Evolutionary conservation across 1,139 yeast genomes (phyloP).

Genomic region (Kurtzmaniella quercitrusa): DNA sequence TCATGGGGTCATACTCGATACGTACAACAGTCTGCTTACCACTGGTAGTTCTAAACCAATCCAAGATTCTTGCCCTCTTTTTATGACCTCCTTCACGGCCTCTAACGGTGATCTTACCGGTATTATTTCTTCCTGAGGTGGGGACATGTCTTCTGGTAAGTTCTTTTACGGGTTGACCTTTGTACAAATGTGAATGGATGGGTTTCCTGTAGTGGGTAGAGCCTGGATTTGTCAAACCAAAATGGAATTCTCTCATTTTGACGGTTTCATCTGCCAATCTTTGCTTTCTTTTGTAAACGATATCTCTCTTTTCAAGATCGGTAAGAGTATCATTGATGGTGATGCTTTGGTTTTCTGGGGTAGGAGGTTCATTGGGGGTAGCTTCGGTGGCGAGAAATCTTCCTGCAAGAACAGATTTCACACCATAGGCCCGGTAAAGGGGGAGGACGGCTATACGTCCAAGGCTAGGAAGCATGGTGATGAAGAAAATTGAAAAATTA

Average conservation of each 20-base stretch:
- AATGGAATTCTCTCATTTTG: slow-evolving; percentile 69
- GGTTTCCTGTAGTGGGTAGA: slow-evolving; percentile 88
- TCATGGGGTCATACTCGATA: slow-evolving; percentile 93
- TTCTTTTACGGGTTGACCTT: slow-evolving; percentile 75
- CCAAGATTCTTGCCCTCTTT: slow-evolving; percentile 79
- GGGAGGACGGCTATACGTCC: background rate
- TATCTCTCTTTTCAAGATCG: slow-evolving; percentile 77
- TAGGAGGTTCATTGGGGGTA: background rate
- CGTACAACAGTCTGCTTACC: slow-evolving; percentile 82
- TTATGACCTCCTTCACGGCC: slow-evolving; percentile 98
- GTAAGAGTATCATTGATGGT: slow-evolving; percentile 40
- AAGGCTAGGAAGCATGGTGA: background rate
- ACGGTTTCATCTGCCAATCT: slow-evolving; percentile 69
- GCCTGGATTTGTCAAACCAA: slow-evolving; percentile 74
- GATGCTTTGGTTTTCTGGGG: background rate
- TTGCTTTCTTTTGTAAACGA: slow-evolving; percentile 64
- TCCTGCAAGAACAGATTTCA: background rate
- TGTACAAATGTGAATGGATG: slow-evolving; percentile 79
- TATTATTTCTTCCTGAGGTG: slow-evolving; percentile 84
- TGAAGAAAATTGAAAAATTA: background rate
- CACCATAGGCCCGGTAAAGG: background rate
- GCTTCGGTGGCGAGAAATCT: slow-evolving; percentile 1
- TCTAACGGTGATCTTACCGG: slow-evolving; percentile 85
- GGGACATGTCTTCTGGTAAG: slow-evolving; percentile 72
- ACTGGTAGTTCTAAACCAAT: slow-evolving; percentile 58